These are phyloP conservation scores for Lipomyces japonicus DNA, from an alignment of 805 yeast species.

Conservation along the genomic window DNA sequence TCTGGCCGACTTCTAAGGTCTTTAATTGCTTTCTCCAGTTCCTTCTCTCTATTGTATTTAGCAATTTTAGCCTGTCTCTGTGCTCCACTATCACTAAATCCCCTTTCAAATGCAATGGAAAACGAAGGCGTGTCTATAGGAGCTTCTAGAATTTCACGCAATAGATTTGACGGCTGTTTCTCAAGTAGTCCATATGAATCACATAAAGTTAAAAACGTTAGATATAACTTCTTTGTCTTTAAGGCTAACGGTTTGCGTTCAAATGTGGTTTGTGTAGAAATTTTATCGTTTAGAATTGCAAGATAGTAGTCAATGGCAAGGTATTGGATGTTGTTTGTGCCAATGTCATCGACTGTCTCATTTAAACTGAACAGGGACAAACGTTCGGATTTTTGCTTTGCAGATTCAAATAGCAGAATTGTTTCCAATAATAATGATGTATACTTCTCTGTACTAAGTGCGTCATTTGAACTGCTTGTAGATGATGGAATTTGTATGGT, in stretches of 20 bases:
- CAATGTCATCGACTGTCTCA: slow-evolving; percentile 66
- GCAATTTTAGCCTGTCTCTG: slow-evolving; percentile 71
- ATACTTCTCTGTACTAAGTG: too few species aligned
- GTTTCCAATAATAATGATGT: too few species aligned
- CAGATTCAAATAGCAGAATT: slow-evolving; percentile 11
- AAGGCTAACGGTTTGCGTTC: slow-evolving; percentile 19
- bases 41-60: slow-evolving; percentile 58
- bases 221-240: slow-evolving; percentile 14
- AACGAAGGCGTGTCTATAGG: slow-evolving; percentile 16
- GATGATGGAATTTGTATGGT: not conserved
- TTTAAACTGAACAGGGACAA: slow-evolving; percentile 65
- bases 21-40: slow-evolving; percentile 45
- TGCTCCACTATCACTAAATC: slow-evolving; percentile 38
- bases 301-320: slow-evolving; percentile 57
- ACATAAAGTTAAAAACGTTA: slow-evolving; percentile 13
- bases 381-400: slow-evolving; percentile 31
- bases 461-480: too few species aligned
- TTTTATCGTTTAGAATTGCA: slow-evolving; percentile 42
- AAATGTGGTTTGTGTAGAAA: slow-evolving; percentile 8
- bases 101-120: slow-evolving; percentile 4
- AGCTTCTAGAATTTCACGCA: slow-evolving; percentile 11
- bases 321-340: slow-evolving; percentile 52
- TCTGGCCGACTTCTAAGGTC: slow-evolving; percentile 34
- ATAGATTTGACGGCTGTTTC: slow-evolving; percentile 1
- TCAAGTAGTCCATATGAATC: slow-evolving; percentile 20